Base-by-base conservation (phyloP, 441 rosid species). In the Jatropha podagrica region DNA sequence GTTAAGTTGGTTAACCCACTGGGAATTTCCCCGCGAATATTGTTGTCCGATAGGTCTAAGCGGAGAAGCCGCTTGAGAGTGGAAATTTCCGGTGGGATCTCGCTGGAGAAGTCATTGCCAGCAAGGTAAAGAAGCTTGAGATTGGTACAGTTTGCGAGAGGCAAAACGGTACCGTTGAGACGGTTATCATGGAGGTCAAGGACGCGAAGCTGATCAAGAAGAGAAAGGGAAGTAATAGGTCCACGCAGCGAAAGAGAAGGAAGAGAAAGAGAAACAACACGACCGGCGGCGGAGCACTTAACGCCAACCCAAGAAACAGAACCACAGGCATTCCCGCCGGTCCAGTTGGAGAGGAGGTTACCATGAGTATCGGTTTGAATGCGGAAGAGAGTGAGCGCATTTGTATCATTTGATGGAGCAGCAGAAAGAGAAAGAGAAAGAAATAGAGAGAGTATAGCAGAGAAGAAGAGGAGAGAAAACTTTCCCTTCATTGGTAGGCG, bases 141-240 rank as follows among this genome's bases (percentile, higher is more conserved):
- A 74, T 86, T 84, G 12, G 90, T 78, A 75, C 96, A 90, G 78
- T 90, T 90, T 37, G 84, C n/a, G 69, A 93, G 83, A 0, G 98
- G 86, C n/a, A 37, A 83, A 74, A 93, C 55, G 51, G 91, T 83
- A 80, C 94, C 94, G 81, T 93, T 95, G 37, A 95, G 86, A 78
- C 96, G 88, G 84, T 95, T 95, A 59, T 86, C 87, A 58, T 93
- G 95, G 85, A 95, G 95, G 80, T 95, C 91, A 4, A 95, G 88
- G 61, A 93, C 77, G 15, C 96, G 97, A 54, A 95, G 98, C 73
- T 90, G 95, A 86, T 88, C 83, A 27, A 95, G 91, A 58, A 83
- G 76, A n/a, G 95, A 81, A 77, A 95, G 92, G 17, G 94, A 82
- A 68, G 69, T 58, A 8, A 91, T 72, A 6, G 98, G 92, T 8